Percentiles rank a stretch among this genome's conserved stretches.
Evolutionary conservation across 306 rosid species (phyloP).

Genomic region (Myrica gale): DNA sequence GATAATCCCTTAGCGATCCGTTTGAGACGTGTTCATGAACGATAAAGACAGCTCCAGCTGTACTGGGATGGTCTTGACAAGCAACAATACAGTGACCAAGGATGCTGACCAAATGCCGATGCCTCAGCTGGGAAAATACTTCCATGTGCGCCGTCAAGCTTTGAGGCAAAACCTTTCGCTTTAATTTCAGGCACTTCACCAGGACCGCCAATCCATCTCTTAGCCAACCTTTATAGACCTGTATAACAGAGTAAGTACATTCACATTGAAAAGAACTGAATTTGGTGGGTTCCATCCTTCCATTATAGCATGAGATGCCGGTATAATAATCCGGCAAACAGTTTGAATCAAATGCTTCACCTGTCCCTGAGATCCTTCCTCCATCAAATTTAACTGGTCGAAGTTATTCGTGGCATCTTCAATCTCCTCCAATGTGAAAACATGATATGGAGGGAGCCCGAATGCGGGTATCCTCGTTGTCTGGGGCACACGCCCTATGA

Average conservation of each 20-base stretch:
- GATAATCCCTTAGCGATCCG: conserved; percentile 53
- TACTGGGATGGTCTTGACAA: conserved; percentile 52
- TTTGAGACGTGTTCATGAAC: conserved; percentile 60
- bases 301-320: neutral
- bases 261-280: conserved; percentile 9
- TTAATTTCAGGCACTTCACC: conserved; percentile 49
- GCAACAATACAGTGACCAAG: conserved; percentile 65
- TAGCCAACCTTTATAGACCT: conserved; percentile 73
- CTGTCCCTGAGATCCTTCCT: conserved; percentile 63
- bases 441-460: conserved; percentile 59
- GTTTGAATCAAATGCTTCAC: conserved; percentile 35
- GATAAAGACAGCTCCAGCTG: conserved; percentile 49
- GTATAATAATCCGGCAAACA: conserved; percentile 9
- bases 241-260: conserved; percentile 18
- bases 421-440: conserved; percentile 73
- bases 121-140: conserved; percentile 62
- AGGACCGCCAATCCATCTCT: conserved; percentile 61
- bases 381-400: conserved; percentile 50
- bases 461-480: conserved; percentile 43
- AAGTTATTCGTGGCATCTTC: conserved; percentile 78
- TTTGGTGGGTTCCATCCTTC: conserved; percentile 28
- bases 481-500: conserved; percentile 54
- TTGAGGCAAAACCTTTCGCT: conserved; percentile 48
- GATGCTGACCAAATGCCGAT: conserved; percentile 78
- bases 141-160: conserved; percentile 48